A percentile compares a stretch with the other conserved stretches of the same genome.
Evolutionary conservation across 208 protist species (phyloP).

Genomic region (Plasmodiophora brassicae): DNA sequence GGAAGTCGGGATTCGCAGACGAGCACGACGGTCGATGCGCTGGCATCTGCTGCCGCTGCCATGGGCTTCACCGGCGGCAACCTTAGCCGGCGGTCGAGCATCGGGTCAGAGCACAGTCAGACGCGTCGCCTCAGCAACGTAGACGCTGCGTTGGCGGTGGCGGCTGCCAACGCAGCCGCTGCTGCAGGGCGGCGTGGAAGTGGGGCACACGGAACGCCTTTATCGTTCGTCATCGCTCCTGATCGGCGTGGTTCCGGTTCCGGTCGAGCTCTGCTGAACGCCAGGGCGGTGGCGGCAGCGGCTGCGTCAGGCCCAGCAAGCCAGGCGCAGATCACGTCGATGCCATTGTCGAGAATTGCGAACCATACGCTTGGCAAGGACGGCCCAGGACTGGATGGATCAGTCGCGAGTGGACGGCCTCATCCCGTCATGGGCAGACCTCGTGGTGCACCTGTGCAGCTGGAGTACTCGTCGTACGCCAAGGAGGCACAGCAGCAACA

Average conservation of each 20-base stretch:
- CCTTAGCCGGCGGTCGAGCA: not conserved
- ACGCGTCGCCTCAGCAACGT: not conserved
- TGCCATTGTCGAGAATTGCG: not conserved
- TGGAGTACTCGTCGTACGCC: constrained; percentile 10
- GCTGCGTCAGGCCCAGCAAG: not conserved
- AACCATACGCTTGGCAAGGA: not conserved
- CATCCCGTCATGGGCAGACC: not conserved
- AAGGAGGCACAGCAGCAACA: not conserved
- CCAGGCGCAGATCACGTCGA: not conserved
- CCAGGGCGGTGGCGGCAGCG: not conserved
- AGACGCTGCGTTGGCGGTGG: not conserved
- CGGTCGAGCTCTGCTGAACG: not conserved
- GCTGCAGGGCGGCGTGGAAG: not conserved
- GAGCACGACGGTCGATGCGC: not conserved
- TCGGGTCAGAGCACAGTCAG: not conserved
- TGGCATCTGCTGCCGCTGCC: too few relatives aligned
- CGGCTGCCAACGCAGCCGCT: not conserved
- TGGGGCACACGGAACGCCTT: not conserved
- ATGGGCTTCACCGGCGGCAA: too few relatives aligned
- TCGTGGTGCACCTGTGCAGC: not conserved
- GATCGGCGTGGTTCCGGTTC: not conserved
- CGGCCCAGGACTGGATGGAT: not conserved
- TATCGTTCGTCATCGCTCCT: too few relatives aligned
- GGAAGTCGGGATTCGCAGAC: not conserved
- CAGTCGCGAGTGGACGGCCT: not conserved